These are phyloP conservation scores for Patellaria atrata DNA, from an alignment of 495 filamentous ascomycete species.

Conservation along the genomic window DNA sequence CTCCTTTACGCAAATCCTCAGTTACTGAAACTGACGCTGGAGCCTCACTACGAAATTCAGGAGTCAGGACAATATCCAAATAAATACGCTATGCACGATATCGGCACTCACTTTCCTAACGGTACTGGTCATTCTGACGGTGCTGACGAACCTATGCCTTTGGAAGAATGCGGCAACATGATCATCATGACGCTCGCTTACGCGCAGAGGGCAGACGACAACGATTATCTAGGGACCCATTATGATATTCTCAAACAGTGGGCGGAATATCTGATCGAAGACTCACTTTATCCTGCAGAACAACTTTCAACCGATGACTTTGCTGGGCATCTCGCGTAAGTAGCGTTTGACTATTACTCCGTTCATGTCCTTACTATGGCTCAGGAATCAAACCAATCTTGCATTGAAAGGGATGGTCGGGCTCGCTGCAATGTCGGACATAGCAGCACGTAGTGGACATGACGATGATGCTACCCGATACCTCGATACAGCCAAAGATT, in stretches of 20 bases:
- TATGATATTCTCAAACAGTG: slow-evolving; percentile 25
- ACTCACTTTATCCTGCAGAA: slow-evolving; percentile 22
- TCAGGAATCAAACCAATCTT: slow-evolving; percentile 31
- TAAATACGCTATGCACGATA: slow-evolving; percentile 23
- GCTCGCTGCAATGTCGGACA: slow-evolving; percentile 26
- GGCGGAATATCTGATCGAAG: slow-evolving; percentile 22
- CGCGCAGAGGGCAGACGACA: slow-evolving; percentile 32
- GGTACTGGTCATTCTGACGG: slow-evolving; percentile 24
- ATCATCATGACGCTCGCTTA: slow-evolving; percentile 34
- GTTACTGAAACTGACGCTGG: slow-evolving; percentile 17
- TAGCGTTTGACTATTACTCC: slow-evolving; percentile 1
- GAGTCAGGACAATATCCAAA: slow-evolving; percentile 23
- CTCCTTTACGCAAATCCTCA: slow-evolving; percentile 24
- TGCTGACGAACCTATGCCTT: slow-evolving; percentile 22
- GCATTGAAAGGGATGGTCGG: slow-evolving; percentile 29
- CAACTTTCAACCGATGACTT: slow-evolving; percentile 29
- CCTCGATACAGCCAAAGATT: slow-evolving; percentile 21
- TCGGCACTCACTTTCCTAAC: slow-evolving; percentile 24
- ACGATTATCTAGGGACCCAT: slow-evolving; percentile 28
- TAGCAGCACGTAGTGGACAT: slow-evolving; percentile 20
- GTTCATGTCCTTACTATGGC: not conserved
- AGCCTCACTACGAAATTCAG: slow-evolving; percentile 24
- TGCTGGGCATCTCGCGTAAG: slow-evolving; percentile 27
- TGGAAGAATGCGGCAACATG: slow-evolving; percentile 29
- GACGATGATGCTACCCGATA: slow-evolving; percentile 19